phyloP scores from a whole-genome alignment of 2,329 filamentous ascomycete genomes.

The Phialemoniopsis sp. region DNA sequence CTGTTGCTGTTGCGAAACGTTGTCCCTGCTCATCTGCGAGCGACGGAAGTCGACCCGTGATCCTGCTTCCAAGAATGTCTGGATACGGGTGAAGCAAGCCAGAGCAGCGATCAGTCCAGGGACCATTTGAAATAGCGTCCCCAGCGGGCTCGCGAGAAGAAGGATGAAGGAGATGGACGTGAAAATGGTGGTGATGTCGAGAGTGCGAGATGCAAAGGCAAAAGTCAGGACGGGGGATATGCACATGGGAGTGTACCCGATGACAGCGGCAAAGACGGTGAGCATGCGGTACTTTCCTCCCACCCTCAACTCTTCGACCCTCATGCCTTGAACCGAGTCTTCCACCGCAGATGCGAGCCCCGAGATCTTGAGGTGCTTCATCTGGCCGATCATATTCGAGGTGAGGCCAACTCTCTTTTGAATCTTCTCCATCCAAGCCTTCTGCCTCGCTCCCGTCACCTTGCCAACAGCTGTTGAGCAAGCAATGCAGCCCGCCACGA shows the following conservation, averaged over 20 bases:
- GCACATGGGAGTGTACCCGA: constrained; percentile 26
- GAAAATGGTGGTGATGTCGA: constrained; percentile 21
- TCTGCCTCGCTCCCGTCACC: constrained; percentile 8
- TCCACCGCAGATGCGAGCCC: constrained; percentile 24
- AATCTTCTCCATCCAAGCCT: constrained; percentile 16
- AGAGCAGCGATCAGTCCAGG: constrained; percentile 23
- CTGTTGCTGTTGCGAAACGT: not conserved
- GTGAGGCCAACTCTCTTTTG: constrained; percentile 18
- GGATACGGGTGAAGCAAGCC: constrained; percentile 27
- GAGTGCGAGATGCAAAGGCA: constrained; percentile 12
- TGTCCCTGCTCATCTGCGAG: not conserved
- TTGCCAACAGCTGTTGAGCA: not conserved
- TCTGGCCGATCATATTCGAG: constrained; percentile 20
- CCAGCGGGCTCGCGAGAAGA: constrained; percentile 25
- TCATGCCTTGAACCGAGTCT: constrained; percentile 23
- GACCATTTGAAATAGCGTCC: constrained; percentile 23
- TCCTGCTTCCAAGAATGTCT: constrained; percentile 27
- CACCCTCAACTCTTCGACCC: constrained; percentile 23
- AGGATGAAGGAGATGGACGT: constrained; percentile 25
- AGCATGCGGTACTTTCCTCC: constrained; percentile 22
- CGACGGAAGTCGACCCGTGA: constrained; percentile 18
- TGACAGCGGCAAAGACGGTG: constrained; percentile 16
- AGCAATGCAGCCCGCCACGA: constrained; percentile 1
- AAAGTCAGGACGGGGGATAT: constrained; percentile 29
- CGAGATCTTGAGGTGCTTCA: constrained; percentile 33